Base-by-base conservation (phyloP, 495 filamentous ascomycete species). In the Penicillium ochrochloron region DNA sequence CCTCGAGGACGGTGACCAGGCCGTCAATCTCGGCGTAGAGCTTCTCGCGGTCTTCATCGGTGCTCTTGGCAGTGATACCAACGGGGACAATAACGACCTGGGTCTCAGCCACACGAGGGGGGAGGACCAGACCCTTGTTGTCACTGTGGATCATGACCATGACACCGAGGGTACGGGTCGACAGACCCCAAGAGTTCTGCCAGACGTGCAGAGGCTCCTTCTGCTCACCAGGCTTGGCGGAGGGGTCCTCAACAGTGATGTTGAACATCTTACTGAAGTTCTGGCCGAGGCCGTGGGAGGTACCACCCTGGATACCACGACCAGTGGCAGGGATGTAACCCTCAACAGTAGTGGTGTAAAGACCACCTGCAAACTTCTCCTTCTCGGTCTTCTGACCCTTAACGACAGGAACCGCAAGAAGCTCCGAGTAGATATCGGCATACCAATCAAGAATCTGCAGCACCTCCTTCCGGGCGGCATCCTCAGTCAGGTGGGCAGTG, bases 231-330 rank as follows among this genome's bases (percentile, higher is more conserved):
- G 88, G 85, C 76, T 92, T 92, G 55, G 83, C 78, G 57, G 86
- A 82, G 14, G 96, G 96, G 71, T 97, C 93, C 77, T 99, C 94
- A 19, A 99, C 94, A 0, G 90, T 93, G 78, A 99, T 97, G 73
- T 92, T 88, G 78, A 97, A 99, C 95, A 99, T 99, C 78, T 92
- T 97, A 74, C 89, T 91, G 84, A 99, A 97, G 77, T 98, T 97
- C 76, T 97, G 94, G 33, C 95, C 95, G 1, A 99, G 85, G 72
- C 92, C 94, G 75, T 99, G 95, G 59, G 90, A 93, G 21, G 96
- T 99, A 57, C 86, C 95, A 64, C 92, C 95, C 78, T 99, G 96
- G 66, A 99, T 98, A 73, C 96, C 95, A 72, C 95, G 90, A 10
- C 95, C 95, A 65, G 94, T 97, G 50, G 91, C 84, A 21, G 95